Evolutionary conservation across 345 rosid genomes (phyloP).

Genomic region (Physaria fendleri): DNA sequence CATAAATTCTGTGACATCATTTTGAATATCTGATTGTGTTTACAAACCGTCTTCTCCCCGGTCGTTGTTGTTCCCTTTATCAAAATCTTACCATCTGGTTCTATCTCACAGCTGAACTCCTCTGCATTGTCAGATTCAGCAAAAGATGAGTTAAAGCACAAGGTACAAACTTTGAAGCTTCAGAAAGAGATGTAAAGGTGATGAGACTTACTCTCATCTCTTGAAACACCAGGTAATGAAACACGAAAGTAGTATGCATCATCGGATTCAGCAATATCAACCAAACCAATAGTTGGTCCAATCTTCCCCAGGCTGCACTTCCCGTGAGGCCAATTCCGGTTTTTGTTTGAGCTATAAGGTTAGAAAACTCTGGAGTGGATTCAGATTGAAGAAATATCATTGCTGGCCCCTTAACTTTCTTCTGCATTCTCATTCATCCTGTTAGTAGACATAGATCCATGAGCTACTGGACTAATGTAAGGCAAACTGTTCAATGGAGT

Average conservation of each 20-base stretch:
- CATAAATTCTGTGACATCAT: constrained; percentile 66
- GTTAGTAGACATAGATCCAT: constrained; percentile 18
- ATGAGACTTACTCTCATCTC: constrained; percentile 52
- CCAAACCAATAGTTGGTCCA: constrained; percentile 49
- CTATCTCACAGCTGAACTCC: constrained; percentile 60
- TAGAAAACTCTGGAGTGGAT: constrained; percentile 37
- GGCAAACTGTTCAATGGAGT: constrained; percentile 67
- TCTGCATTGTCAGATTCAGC: constrained; percentile 36
- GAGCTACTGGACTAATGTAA: constrained; percentile 42
- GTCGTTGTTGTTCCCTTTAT: constrained; percentile 67
- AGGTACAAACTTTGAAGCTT: neutral
- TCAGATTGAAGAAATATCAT: constrained; percentile 46
- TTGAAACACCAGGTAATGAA: constrained; percentile 63
- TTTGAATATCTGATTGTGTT: constrained; percentile 46
- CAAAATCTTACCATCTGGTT: constrained; percentile 51
- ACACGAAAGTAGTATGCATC: constrained; percentile 61
- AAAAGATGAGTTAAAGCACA: neutral
- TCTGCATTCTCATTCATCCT: constrained; percentile 21
- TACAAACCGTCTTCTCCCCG: constrained; percentile 62
- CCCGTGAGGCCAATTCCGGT: constrained; percentile 61
- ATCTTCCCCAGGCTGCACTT: constrained; percentile 57
- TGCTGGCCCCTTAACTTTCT: constrained; percentile 35
- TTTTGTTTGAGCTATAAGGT: constrained; percentile 30
- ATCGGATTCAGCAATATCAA: constrained; percentile 56
- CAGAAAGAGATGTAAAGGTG: neutral